Evolutionary conservation across 148 eudicot species (phyloP).

Genomic region (Rhododendron ferrugineum): DNA sequence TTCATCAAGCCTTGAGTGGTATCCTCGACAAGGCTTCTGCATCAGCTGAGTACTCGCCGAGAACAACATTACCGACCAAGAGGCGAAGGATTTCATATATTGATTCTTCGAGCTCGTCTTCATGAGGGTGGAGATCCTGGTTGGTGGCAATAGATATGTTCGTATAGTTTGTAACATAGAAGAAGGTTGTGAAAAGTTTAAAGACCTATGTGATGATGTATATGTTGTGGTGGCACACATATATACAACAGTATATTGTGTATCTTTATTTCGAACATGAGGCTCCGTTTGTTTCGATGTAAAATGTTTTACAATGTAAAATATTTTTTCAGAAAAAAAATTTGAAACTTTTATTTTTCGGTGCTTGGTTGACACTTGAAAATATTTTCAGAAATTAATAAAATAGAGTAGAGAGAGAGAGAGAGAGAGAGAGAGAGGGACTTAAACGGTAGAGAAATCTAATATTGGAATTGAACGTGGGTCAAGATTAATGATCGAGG

Average conservation of each 20-base stretch:
- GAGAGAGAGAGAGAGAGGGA: too few relatives aligned
- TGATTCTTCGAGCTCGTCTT: slow-evolving; percentile 27
- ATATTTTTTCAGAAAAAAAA: too few relatives aligned
- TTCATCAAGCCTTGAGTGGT: slow-evolving; percentile 40
- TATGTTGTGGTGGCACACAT: not conserved
- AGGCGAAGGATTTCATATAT: slow-evolving; percentile 29
- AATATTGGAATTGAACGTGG: too few relatives aligned
- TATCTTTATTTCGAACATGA: not conserved
- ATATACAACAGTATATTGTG: not conserved
- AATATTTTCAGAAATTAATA: too few relatives aligned
- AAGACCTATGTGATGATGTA: not conserved
- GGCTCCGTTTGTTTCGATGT: too few relatives aligned
- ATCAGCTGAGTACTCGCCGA: slow-evolving; percentile 38
- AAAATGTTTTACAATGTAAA: too few relatives aligned
- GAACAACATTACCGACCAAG: slow-evolving; percentile 33
- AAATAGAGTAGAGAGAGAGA: too few relatives aligned
- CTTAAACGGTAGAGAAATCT: too few relatives aligned
- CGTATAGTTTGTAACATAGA: not conserved
- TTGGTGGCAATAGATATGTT: not conserved
- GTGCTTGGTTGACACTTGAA: too few relatives aligned
- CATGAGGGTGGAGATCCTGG: slow-evolving; percentile 1
- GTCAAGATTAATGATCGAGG: too few relatives aligned
- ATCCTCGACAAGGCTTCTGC: slow-evolving; percentile 46
- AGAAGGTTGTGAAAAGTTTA: not conserved
- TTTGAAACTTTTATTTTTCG: too few relatives aligned